Conservation (phyloP, 371 early-diverging fungal species). For the Actinomortierella ambigua region DNA sequence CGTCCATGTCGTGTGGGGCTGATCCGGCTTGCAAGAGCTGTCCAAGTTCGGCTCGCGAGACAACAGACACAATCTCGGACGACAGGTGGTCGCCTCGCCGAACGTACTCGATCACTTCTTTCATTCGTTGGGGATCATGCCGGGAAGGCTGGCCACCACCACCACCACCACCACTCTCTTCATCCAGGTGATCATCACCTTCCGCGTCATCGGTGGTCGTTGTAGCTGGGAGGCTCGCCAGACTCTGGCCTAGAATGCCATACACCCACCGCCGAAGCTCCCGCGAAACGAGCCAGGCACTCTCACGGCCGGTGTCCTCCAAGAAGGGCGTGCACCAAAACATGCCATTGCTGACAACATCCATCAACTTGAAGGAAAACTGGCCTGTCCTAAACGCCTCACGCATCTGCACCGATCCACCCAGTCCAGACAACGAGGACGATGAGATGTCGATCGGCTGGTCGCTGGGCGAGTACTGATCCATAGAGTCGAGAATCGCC, state of each 20-base stretch:
- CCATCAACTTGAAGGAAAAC: conserved; percentile 50
- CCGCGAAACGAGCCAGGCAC: conserved; percentile 54
- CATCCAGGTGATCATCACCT: too few relatives aligned
- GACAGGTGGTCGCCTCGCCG: conserved; percentile 41
- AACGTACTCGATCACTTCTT: conserved; percentile 42
- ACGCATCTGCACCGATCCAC: conserved; percentile 9
- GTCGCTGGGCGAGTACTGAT: conserved; percentile 26
- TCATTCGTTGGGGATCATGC: background rate
- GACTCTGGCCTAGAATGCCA: conserved; percentile 26
- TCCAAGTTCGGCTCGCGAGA: conserved; percentile 24
- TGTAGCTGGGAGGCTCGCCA: background rate
- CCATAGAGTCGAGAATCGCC: conserved; percentile 28
- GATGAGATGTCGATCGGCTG: background rate
- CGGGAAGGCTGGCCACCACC: too few relatives aligned
- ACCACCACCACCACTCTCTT: too few relatives aligned
- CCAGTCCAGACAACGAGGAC: background rate
- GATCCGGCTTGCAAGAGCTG: conserved; percentile 7
- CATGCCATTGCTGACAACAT: conserved; percentile 48
- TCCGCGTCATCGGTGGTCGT: too few relatives aligned
- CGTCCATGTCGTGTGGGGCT: conserved; percentile 6
- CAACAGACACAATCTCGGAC: conserved; percentile 31
- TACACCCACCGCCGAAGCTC: conserved; percentile 55
- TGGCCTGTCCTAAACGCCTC: conserved; percentile 43
- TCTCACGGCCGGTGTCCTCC: conserved; percentile 56
- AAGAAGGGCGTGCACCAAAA: conserved; percentile 62